Conservation (phyloP, 805 yeast species). For the Candida pseudofarinosa region DNA sequence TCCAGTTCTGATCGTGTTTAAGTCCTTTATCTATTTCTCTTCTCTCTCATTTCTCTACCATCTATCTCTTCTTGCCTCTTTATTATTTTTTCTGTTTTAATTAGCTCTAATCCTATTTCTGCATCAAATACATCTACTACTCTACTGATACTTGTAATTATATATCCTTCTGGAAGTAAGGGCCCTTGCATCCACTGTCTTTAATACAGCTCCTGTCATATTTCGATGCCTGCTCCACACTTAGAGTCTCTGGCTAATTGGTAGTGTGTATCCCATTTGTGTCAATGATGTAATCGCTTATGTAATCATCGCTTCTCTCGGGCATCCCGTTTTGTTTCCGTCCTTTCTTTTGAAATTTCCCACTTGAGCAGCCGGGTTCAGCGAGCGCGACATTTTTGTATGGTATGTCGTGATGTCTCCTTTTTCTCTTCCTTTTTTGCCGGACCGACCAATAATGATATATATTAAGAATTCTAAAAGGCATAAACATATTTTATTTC, state of each 20-base stretch:
- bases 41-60: constrained; percentile 2
- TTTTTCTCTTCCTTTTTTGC: background rate
- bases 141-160: background rate
- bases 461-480: background rate
- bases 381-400: background rate
- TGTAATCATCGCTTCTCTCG: background rate
- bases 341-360: background rate
- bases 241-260: too few species aligned
- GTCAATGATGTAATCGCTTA: background rate
- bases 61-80: constrained; percentile 5
- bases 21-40: constrained; percentile 3
- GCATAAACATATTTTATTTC: background rate
- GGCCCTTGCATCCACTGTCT: too few species aligned
- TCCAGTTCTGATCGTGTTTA: constrained; percentile 35
- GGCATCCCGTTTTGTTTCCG: background rate
- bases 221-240: too few species aligned
- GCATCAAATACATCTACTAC: background rate
- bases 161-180: background rate
- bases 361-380: background rate
- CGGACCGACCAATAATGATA: background rate
- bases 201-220: too few species aligned
- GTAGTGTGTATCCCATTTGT: background rate
- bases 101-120: background rate
- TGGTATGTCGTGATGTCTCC: background rate
- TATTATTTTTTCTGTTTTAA: background rate